Conservation (phyloP, 805 yeast species). For the Lachancea quebecensis region DNA sequence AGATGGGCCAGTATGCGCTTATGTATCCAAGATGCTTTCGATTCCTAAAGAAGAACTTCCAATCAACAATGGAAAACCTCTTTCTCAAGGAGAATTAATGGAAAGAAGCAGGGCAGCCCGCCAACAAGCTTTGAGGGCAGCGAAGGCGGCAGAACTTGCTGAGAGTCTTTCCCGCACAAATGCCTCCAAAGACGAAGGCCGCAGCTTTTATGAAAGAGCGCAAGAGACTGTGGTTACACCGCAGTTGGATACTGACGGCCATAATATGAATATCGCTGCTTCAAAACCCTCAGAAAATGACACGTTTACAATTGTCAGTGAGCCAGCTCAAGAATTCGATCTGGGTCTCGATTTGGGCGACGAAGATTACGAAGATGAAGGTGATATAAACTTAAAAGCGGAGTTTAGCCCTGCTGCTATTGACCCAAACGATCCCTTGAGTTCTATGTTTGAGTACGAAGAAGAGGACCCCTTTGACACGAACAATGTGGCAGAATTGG, state of each 20-base stretch:
- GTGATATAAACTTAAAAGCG: slow-evolving; percentile 12
- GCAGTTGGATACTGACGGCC: slow-evolving; percentile 8
- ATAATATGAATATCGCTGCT: slow-evolving; percentile 1
- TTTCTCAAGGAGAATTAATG: slow-evolving; percentile 49
- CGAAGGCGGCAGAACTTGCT: slow-evolving; percentile 41
- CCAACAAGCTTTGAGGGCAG: slow-evolving; percentile 61
- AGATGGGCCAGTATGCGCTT: slow-evolving; percentile 63
- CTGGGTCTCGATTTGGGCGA: slow-evolving; percentile 17
- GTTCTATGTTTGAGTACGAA: slow-evolving; percentile 39
- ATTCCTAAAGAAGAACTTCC: slow-evolving; percentile 81
- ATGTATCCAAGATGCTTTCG: slow-evolving; percentile 83
- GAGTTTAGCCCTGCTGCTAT: slow-evolving; percentile 23
- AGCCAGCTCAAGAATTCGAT: slow-evolving; percentile 23
- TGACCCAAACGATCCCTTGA: slow-evolving; percentile 35
- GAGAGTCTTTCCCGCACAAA: slow-evolving; percentile 22
- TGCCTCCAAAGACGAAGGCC: slow-evolving; percentile 10
- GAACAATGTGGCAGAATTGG: slow-evolving; percentile 30
- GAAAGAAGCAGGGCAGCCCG: slow-evolving; percentile 62
- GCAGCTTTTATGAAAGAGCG: slow-evolving; percentile 22
- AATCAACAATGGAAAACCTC: slow-evolving; percentile 34
- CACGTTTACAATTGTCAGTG: slow-evolving; percentile 18
- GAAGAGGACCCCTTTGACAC: slow-evolving; percentile 45
- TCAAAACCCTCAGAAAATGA: slow-evolving; percentile 11
- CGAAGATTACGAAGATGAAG: slow-evolving; percentile 14
- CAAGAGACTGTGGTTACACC: slow-evolving; percentile 26